A percentile compares a stretch with the other conserved stretches of the same genome.
phyloP scores from a whole-genome alignment of 2,329 filamentous ascomycete genomes.

The Penicillium sp. region DNA sequence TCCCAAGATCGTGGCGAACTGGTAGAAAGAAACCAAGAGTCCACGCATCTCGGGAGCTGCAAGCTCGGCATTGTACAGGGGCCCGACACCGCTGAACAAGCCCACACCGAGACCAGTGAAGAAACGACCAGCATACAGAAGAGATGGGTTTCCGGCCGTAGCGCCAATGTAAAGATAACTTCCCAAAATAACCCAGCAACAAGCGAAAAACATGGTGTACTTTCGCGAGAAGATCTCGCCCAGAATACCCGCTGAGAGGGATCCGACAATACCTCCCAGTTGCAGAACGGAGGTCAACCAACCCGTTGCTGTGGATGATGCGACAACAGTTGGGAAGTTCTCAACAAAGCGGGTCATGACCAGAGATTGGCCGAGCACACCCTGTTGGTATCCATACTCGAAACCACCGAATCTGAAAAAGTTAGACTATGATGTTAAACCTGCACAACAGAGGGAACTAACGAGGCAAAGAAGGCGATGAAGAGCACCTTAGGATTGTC shows the following conservation, averaged over 20 bases:
- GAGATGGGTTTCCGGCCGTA: slow-evolving; percentile 22
- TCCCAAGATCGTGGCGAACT: slow-evolving; percentile 36
- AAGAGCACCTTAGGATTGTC: slow-evolving; percentile 51
- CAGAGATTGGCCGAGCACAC: slow-evolving; percentile 46
- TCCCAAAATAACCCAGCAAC: slow-evolving; percentile 49
- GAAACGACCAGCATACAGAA: slow-evolving; percentile 31
- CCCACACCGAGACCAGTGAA: slow-evolving; percentile 34
- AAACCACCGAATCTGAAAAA: slow-evolving; percentile 45
- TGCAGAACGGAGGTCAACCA: slow-evolving; percentile 56
- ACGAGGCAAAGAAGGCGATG: slow-evolving; percentile 53
- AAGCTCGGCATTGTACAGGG: slow-evolving; percentile 56
- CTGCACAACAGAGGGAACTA: background rate
- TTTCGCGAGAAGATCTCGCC: slow-evolving; percentile 55
- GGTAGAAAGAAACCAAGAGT: slow-evolving; percentile 35
- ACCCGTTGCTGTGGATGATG: slow-evolving; percentile 39
- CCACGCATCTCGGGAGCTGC: slow-evolving; percentile 35
- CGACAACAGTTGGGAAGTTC: slow-evolving; percentile 47
- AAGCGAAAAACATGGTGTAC: slow-evolving; percentile 54
- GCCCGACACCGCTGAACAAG: slow-evolving; percentile 40
- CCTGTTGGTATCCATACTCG: slow-evolving; percentile 52
- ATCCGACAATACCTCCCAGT: slow-evolving; percentile 49
- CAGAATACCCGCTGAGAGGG: slow-evolving; percentile 46
- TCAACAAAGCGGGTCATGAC: slow-evolving; percentile 54
- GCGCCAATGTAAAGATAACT: slow-evolving; percentile 37
- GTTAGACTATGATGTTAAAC: slow-evolving; percentile 1